Evolutionary conservation across 176 grass and related monocot species (phyloP).

Genomic region (Metroxylon sagu): DNA sequence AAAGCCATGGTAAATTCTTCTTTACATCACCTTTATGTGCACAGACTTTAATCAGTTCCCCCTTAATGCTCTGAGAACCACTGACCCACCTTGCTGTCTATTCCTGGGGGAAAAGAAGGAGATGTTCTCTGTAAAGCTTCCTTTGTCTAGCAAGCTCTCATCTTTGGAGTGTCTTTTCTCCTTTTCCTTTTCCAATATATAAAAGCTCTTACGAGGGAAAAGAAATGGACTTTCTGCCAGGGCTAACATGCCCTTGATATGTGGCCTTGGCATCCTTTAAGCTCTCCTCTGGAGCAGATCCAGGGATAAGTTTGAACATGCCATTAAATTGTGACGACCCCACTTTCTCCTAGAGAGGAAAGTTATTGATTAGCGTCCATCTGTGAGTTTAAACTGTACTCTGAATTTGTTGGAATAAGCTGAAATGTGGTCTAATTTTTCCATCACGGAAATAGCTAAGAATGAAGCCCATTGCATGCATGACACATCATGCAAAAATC

Average conservation of each 20-base stretch:
- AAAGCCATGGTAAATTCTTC: slow-evolving; percentile 38
- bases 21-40: slow-evolving; percentile 48
- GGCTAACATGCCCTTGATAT: background rate
- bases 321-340: background rate
- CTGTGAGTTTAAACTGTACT: too few relatives aligned
- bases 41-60: slow-evolving; percentile 59
- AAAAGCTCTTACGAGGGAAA: background rate
- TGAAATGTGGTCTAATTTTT: too few relatives aligned
- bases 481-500: too few relatives aligned
- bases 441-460: too few relatives aligned
- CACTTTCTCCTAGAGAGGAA: background rate
- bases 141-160: slow-evolving; percentile 63
- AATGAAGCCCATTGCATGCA: too few relatives aligned
- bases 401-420: too few relatives aligned
- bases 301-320: background rate
- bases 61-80: slow-evolving; percentile 48
- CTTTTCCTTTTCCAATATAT: slow-evolving; percentile 59
- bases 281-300: background rate
- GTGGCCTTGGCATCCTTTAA: background rate
- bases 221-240: too few relatives aligned
- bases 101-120: slow-evolving; percentile 32
- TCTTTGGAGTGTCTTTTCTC: slow-evolving; percentile 68
- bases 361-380: background rate
- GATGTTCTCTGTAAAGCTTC: slow-evolving; percentile 85
- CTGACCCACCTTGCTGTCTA: slow-evolving; percentile 18